Percentiles rank a stretch among this genome's conserved stretches.
Conservation (phyloP, 2,329 filamentous ascomycete genomes). For the Colletotrichum orbiculare region DNA sequence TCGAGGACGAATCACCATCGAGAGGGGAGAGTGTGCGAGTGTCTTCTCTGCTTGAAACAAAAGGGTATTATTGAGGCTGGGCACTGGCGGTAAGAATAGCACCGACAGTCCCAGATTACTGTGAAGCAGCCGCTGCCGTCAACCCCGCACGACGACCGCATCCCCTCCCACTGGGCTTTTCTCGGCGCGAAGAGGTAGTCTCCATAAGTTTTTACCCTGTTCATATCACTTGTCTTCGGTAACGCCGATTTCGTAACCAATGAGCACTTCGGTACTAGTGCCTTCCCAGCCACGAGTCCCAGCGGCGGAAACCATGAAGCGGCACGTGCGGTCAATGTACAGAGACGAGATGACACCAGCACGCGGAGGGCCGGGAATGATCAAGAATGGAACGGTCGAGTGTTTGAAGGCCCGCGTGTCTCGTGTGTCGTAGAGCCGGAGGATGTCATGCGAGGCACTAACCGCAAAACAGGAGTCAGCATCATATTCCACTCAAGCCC, state of each 20-base stretch:
- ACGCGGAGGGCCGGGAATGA: conserved; percentile 85
- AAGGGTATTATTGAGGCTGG: too few species aligned
- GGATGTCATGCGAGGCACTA: conserved; percentile 91
- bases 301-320: conserved; percentile 91
- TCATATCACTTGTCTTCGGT: conserved; percentile 30
- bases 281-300: conserved; percentile 98
- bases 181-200: too few species aligned
- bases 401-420: conserved; percentile 74
- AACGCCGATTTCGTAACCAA: conserved; percentile 88
- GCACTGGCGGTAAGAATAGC: too few species aligned
- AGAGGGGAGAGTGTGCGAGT: too few species aligned
- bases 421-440: conserved; percentile 89
- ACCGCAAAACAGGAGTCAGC: conserved; percentile 4
- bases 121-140: too few species aligned
- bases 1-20: too few species aligned
- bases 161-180: too few species aligned
- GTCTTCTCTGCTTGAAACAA: too few species aligned
- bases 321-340: conserved; percentile 87
- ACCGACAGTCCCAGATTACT: too few species aligned
- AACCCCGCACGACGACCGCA: too few species aligned
- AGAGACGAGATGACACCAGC: conserved; percentile 89
- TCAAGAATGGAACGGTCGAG: conserved; percentile 91
- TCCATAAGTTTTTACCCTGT: too few species aligned
- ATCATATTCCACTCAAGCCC: conserved; percentile 1
- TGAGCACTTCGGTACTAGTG: conserved; percentile 84